Percentiles rank a stretch among this genome's conserved stretches.
phyloP scores from a whole-genome alignment of 306 rosid species.

The Senna siamea region DNA sequence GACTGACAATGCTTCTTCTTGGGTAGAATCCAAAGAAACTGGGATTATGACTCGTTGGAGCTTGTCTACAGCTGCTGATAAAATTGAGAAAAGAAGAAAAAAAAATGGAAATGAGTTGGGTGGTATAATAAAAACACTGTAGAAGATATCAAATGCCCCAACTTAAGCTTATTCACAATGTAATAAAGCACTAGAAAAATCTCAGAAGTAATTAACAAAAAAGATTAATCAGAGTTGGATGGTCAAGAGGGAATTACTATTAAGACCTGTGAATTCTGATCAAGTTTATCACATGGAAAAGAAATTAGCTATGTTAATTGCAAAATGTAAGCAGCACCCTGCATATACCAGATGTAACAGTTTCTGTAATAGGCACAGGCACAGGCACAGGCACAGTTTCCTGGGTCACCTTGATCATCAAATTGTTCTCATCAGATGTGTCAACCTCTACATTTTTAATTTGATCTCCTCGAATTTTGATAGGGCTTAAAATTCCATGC shows the following conservation, averaged over 20 bases:
- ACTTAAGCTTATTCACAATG: slow-evolving; percentile 7
- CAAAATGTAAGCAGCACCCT: not conserved
- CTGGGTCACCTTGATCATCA: slow-evolving; percentile 38
- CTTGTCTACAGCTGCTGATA: slow-evolving; percentile 53
- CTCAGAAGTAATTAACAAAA: slow-evolving; percentile 4
- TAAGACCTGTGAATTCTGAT: not conserved
- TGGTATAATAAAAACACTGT: not conserved
- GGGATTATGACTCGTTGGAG: slow-evolving; percentile 60
- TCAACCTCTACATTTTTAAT: slow-evolving; percentile 33
- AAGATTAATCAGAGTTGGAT: not conserved
- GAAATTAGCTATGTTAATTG: not conserved
- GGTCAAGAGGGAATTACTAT: not conserved
- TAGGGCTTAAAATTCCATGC: slow-evolving; percentile 45
- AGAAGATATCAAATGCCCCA: not conserved
- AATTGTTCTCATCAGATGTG: slow-evolving; percentile 32
- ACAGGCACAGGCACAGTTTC: slow-evolving; percentile 36
- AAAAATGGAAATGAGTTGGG: not conserved
- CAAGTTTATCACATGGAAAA: not conserved
- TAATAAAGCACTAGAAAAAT: not conserved
- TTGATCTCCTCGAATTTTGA: slow-evolving; percentile 30
- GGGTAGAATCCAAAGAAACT: slow-evolving; percentile 75
- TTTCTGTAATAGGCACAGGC: slow-evolving; percentile 28
- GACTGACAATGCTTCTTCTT: slow-evolving; percentile 74
- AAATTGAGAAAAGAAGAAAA: not conserved
- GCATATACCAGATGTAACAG: slow-evolving; percentile 48